These are phyloP conservation scores for Magnusiomyces suaveolens DNA, from an alignment of 1,139 yeast genomes.

Conservation along the genomic window DNA sequence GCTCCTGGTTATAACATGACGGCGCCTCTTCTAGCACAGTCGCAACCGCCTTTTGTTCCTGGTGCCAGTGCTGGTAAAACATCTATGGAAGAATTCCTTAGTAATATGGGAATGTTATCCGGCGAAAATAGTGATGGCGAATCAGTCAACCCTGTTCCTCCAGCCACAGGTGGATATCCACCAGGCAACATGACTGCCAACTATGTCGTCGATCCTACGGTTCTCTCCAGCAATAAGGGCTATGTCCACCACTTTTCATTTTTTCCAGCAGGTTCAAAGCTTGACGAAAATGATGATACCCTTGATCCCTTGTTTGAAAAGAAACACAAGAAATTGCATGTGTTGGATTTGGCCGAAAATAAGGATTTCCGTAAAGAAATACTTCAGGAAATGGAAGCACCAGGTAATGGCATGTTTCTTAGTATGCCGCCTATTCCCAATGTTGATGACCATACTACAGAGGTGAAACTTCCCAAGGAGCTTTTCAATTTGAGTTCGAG, in stretches of 20 bases:
- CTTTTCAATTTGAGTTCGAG: background rate
- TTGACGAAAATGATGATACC: background rate
- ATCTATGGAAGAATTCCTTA: background rate
- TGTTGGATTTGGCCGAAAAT: background rate
- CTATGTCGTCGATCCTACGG: background rate
- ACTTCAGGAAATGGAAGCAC: background rate
- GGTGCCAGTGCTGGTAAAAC: background rate
- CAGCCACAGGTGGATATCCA: background rate
- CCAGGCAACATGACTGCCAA: background rate
- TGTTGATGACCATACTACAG: background rate
- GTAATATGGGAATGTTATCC: background rate
- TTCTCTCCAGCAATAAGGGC: conserved; percentile 1
- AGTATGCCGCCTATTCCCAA: background rate
- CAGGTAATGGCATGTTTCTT: background rate
- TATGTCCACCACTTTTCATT: conserved; percentile 1
- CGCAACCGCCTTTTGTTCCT: background rate
- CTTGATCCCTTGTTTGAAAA: background rate
- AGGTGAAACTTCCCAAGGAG: background rate
- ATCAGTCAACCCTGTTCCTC: background rate
- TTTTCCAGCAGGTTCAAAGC: background rate
- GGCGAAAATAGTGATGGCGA: background rate
- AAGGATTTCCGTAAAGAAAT: background rate
- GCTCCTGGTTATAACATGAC: background rate
- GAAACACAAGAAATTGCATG: background rate
- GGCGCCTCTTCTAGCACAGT: background rate